Evolutionary conservation across 2,329 filamentous ascomycete species (phyloP), one percentile per base, ranked within the genome.

Genomic region (Talaromyces islandicus): DNA sequence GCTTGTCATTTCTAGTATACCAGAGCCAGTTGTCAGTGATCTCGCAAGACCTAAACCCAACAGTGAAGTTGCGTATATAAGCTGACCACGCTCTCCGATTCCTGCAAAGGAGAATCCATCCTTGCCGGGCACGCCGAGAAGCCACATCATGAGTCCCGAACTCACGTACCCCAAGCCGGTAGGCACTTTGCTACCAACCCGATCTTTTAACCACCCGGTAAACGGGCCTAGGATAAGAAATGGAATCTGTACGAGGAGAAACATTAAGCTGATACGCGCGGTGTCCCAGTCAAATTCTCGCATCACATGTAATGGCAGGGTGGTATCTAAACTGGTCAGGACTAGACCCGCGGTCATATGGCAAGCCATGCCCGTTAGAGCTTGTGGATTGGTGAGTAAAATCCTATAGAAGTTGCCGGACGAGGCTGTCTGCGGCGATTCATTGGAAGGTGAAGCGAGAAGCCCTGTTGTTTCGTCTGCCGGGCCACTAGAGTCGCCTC

Each of bases 241-340:
- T 0, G 87, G 87, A 2, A 86, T 72, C 53, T 88, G 81, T 29
- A 89, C 66, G 3, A 79, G 75, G 2, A 85, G 74, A 64, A 87
- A 85, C 17, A 85, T 70, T 7, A 86, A 69, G 0, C 84, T 84
- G 1, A 82, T 80, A 0, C 78, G 81, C 0, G 79, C 77, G 0
- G 83, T 80, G 52, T 78, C 73, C 81, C 82, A 87, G 58, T 72
- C 64, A 63, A 87, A 87, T 0, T 73, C 77, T 10, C 73, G 67
- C 48, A 80, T 74, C 7, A 85, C 81, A 64, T 82, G 84, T 0
- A 86, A 71, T 1, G 84, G 83, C 0, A 86, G 66, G 0, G 84
- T 80, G 1, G 80, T 78, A 62, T 85, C 83, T 59, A 85, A 83
- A 3, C 80, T 77, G 21, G 81, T 79, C 71, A 83, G 76, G 21